Evolutionary conservation across 805 yeast species (phyloP), one percentile per base, ranked within the genome.

Genomic region (Teunomyces pallodes): DNA sequence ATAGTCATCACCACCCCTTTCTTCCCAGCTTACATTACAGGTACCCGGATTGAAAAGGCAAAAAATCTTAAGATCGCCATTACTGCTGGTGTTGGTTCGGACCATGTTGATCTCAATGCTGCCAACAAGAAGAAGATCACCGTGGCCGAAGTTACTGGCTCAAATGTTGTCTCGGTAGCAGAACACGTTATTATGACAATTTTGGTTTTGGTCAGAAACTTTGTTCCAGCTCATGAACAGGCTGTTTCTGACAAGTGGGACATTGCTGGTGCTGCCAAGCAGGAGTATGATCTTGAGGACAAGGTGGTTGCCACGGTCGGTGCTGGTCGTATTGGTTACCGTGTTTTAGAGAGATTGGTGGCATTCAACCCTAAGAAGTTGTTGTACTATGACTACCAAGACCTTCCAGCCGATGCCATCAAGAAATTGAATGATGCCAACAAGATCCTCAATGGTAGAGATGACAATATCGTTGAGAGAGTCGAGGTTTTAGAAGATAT

Each of bases 81-180:
- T 56, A 87, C 91, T 43, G 95, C 95, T 8, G 95, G 94, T 57
- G 90, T 87, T 50, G 95, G 95, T 9, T 83, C 90, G 16, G 94
- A 87, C 64, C 94, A 87, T 67, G 75, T 86, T 53, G 92, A 86
- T 60, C 75, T 87, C 58, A 77, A 77, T 55, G 86, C 86, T 57
- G 83, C 88, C 54, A 80, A 82, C 56, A 82, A 79, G 54, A 71
- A 72, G 50, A 77, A 80, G 52, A 80, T 87, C 59, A 76, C 86
- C 13, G 94, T 87, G 14, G 72, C 82, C 43, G 94, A 87, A 69
- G 94, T 87, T 46, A 87, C 95, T 26, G 92, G 94, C 5, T 84
- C 90, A 46, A 87, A 87, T 63, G 90, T 86, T 43, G 79, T 77
- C 17, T 83, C 90, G 12, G 94, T 87, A 42, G 92, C 94, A 12